Percentiles rank a stretch among this genome's conserved stretches.
These are phyloP conservation scores for Colletotrichum zoysiae DNA, from an alignment of 2,329 filamentous ascomycete species.

Conservation along the genomic window DNA sequence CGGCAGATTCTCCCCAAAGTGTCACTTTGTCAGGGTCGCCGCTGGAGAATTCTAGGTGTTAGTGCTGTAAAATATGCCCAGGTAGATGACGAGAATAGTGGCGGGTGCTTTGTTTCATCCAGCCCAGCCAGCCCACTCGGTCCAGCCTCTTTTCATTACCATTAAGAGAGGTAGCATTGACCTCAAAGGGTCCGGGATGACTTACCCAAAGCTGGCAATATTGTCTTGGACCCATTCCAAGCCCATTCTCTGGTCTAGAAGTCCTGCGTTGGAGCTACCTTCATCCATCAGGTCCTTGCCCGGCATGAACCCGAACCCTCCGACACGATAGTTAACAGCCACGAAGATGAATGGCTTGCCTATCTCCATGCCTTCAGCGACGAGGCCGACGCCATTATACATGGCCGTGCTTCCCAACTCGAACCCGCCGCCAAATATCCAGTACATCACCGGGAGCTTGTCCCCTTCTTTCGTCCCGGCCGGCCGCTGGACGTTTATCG, in stretches of 20 bases:
- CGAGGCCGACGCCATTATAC: constrained; percentile 43
- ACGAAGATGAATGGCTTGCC: constrained; percentile 51
- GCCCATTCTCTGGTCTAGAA: constrained; percentile 52
- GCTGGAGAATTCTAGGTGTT: constrained; percentile 45
- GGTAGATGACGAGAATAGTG: no score
- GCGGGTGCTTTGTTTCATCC: no score
- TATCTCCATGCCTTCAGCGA: constrained; percentile 48
- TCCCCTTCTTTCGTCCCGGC: constrained; percentile 22
- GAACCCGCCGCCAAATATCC: constrained; percentile 38
- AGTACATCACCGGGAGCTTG: constrained; percentile 43
- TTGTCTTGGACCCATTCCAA: constrained; percentile 53
- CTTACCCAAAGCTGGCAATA: constrained; percentile 50
- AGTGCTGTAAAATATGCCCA: no score
- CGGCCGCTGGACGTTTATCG: constrained; percentile 51
- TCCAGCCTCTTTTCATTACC: no score
- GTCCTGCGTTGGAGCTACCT: constrained; percentile 55
- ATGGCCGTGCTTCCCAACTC: constrained; percentile 34
- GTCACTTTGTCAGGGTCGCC: constrained; percentile 75
- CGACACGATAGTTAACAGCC: constrained; percentile 48
- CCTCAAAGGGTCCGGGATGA: no score
- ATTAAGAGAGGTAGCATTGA: no score
- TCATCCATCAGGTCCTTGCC: constrained; percentile 58
- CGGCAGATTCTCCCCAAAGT: constrained; percentile 73
- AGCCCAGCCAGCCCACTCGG: no score
- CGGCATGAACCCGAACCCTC: constrained; percentile 49